Base-by-base conservation (phyloP, 352 stramenopile genomes). In the Albugo laibachii region DNA sequence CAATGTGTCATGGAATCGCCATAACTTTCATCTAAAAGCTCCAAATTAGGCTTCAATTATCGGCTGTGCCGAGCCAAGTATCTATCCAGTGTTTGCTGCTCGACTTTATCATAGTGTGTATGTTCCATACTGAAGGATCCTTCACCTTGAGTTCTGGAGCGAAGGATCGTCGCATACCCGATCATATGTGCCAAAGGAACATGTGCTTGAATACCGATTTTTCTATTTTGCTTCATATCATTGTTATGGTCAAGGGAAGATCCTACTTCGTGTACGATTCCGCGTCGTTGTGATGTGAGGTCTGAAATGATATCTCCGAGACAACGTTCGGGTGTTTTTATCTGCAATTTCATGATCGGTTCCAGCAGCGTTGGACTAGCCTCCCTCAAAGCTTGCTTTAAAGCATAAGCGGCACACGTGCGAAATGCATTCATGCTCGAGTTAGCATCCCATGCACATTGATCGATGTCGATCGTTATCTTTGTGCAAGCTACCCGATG, bases 41-140 rank as follows among this genome's bases (percentile, higher is more conserved):
- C 8, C 3, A 10, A 8, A 31, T 10, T 31, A 8, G 24, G 24
- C 3, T 10, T 8, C 24, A 31, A 10, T 31, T 31, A 31, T 8
- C 24, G 24, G 8, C 24, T 31, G 8, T 31, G 24, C 24, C 24
- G 24, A 3, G 24, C 24, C 24, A 31, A 8, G 8, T 31, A 31
- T 31, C 24, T 31, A 31, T 31, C 24, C 24, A 31, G 24, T 31
- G 8, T 31, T 31, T 31, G 24, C 24, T 31, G 24, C 24, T 31
- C 24, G 24, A 31, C 24, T 31, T 31, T 31, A 31, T 31, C 53
- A 58, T 87, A 87, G 45, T 76, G 63, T 48, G 73, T 53, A 42
- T 84, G 83, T 37, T 80, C 63, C 38, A 84, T 83, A 19, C 59
- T 67, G 50, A 88, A 88, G n/a, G 65, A 73, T 21, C 69, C 75